These are phyloP conservation scores for Malbranchea zuffiana DNA, from an alignment of 2,329 filamentous ascomycete genomes.

Conservation along the genomic window DNA sequence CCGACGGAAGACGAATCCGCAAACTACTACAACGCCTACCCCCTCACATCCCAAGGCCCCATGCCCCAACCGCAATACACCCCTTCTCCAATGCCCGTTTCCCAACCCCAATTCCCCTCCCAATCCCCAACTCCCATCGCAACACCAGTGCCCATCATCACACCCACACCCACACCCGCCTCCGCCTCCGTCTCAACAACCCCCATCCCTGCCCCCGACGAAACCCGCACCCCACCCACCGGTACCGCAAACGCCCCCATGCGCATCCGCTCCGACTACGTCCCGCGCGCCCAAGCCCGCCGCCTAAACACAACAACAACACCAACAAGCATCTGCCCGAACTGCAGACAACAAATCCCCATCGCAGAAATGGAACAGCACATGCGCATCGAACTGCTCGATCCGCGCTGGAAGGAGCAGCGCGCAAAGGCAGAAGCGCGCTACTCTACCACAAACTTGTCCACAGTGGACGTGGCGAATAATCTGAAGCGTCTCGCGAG, in stretches of 20 bases:
- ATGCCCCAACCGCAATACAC: conserved; percentile 26
- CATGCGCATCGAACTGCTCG: conserved; percentile 87
- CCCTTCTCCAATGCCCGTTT: conserved; percentile 20
- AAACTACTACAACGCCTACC: conserved; percentile 44
- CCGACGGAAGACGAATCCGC: conserved; percentile 57
- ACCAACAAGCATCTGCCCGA: conserved; percentile 63
- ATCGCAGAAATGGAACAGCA: conserved; percentile 81
- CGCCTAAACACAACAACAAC: conserved; percentile 55
- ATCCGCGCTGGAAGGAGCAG: conserved; percentile 93
- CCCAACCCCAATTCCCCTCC: conserved; percentile 15
- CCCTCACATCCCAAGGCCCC: conserved; percentile 30
- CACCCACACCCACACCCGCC: conserved; percentile 19
- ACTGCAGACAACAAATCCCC: conserved; percentile 83
- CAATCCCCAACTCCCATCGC: conserved; percentile 21
- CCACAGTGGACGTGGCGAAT: conserved; percentile 76
- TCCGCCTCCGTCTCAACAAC: conserved; percentile 33
- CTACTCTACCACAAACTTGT: conserved; percentile 74
- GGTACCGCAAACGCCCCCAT: conserved; percentile 44
- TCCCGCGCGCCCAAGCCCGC: conserved; percentile 68
- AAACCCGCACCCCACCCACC: conserved; percentile 14
- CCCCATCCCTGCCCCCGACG: conserved; percentile 49
- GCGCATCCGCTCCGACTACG: conserved; percentile 89
- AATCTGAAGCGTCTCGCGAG: conserved; percentile 92
- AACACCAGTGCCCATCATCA: conserved; percentile 29
- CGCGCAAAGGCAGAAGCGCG: conserved; percentile 79